Evolutionary conservation across 176 grass and related monocot genomes (phyloP), one percentile per base, ranked within the genome.

Genomic region (barley (Hordeum vulgare)): DNA sequence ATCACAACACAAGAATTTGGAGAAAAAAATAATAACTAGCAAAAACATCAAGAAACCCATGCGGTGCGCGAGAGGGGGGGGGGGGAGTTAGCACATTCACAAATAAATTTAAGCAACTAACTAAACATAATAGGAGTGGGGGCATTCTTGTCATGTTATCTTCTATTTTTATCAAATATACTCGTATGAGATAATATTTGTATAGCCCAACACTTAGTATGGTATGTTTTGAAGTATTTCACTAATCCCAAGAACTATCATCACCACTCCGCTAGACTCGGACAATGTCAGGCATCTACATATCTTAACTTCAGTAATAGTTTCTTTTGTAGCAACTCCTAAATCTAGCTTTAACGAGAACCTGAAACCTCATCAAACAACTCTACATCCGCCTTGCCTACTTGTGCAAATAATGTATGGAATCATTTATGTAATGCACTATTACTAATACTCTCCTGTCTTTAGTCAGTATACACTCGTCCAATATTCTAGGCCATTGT

Each of bases 301-400:
- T 23, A 24, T 61, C 51, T 20, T 11, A 79, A 26, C 39, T 61
- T 72, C 4, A 61, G 72, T 42, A 60, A 11, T 23, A 44, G 12
- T 1, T 20, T 49, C 39, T 68, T 66, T 42, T 15, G 44, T 67
- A 59, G n/a, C 9, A 67, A 81, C 66, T 49, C 21, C 67, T 72
- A 11, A 45, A 76, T 77, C 71, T 58, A 77, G 60, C 4, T 82
- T 76, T 81, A 26, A 28, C 61, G 33, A 76, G 11, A 68, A 77
- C 18, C 31, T 3, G 35, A 47, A 77, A 77, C 9, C 35, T 68
- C 29, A 25, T 65, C 57, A 80, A 74, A 67, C 51, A 70, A 42
- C 26, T 25, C 3, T 70, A 71, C 9, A 49, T 37, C 36, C 44
- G 64, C 66, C 57, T 74, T 54, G 57, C 57, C 17, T 23, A 49